Conservation (phyloP, 306 rosid species). For the Lathyrus tuberosus region DNA sequence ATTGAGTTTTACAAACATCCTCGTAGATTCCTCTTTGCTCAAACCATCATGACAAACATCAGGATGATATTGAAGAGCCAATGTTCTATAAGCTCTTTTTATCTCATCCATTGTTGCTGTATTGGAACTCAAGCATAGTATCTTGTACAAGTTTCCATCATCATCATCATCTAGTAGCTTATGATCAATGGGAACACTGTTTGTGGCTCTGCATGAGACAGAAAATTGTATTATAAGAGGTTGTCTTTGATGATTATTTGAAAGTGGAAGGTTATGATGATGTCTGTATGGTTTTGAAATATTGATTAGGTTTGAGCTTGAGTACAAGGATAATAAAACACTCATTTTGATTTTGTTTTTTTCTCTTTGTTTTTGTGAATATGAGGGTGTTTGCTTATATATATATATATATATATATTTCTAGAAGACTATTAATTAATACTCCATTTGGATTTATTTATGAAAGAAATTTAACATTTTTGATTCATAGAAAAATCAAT, state of each 20-base stretch:
- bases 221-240: background rate
- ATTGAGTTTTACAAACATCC: constrained; percentile 58
- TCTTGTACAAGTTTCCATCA: constrained; percentile 44
- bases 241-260: background rate
- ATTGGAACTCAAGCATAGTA: constrained; percentile 47
- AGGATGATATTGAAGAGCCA: constrained; percentile 69
- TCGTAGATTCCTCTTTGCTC: constrained; percentile 53
- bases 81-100: constrained; percentile 60
- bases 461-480: too few relatives aligned
- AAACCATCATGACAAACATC: constrained; percentile 45
- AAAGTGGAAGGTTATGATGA: background rate
- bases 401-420: too few relatives aligned
- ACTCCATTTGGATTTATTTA: too few relatives aligned
- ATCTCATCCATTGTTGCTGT: constrained; percentile 55
- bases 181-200: background rate
- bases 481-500: too few relatives aligned
- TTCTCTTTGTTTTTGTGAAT: background rate
- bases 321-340: constrained; percentile 19
- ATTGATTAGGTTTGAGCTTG: constrained; percentile 1
- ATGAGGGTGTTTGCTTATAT: background rate
- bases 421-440: too few relatives aligned
- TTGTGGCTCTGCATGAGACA: constrained; percentile 43
- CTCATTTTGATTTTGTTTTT: constrained; percentile 16
- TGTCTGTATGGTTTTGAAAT: background rate
- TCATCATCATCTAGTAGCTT: background rate